phyloP scores from a whole-genome alignment of 179 eudicot genomes.

The Drosera spatulata region DNA sequence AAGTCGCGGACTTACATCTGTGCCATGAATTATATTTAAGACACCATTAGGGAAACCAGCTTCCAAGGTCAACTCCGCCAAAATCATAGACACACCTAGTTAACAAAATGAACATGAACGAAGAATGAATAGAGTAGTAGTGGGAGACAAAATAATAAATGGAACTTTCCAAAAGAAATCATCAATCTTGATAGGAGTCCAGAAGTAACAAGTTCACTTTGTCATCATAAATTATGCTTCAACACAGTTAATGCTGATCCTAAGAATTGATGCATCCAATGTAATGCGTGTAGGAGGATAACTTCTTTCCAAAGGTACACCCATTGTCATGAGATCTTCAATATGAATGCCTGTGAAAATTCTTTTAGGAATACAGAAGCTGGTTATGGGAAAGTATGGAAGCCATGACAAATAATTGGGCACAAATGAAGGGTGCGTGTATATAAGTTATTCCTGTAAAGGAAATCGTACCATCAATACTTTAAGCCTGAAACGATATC shows the following conservation, averaged over 20 bases:
- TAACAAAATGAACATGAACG: slow-evolving; percentile 1
- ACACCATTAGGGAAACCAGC: slow-evolving; percentile 84
- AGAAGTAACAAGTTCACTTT: neutral
- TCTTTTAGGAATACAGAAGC: no score
- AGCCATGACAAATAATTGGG: no score
- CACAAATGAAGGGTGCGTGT: no score
- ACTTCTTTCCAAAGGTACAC: no score
- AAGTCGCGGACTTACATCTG: slow-evolving; percentile 34
- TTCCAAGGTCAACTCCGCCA: slow-evolving; percentile 64
- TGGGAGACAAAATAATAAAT: neutral
- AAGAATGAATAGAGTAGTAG: neutral
- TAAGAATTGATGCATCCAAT: no score
- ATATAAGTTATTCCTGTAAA: neutral
- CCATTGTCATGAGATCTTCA: no score
- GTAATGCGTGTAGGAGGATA: no score
- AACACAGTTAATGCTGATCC: no score
- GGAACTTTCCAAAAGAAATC: neutral
- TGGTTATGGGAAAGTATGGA: no score
- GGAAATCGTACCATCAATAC: no score
- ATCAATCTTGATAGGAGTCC: neutral
- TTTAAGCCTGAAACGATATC: no score
- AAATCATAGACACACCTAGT: slow-evolving; percentile 54
- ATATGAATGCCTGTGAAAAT: no score
- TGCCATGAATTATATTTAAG: slow-evolving; percentile 69
- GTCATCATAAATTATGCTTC: neutral